Conservation (phyloP, 768 basidiomycete genomes). For the Phaeolepiota aurea region DNA sequence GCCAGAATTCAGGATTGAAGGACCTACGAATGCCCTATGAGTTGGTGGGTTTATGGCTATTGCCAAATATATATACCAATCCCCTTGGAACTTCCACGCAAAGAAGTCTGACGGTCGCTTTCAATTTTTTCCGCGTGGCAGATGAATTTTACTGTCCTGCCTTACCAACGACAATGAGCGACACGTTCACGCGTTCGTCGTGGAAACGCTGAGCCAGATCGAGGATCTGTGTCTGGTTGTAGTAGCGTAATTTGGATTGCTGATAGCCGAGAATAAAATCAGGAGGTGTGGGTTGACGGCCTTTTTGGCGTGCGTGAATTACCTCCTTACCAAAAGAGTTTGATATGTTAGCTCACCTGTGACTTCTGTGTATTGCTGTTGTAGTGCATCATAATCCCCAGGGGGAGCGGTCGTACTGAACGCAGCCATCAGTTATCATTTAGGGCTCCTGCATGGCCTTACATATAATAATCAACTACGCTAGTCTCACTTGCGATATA, state of each 20-base stretch:
- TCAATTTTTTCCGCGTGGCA: no score
- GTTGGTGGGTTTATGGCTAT: neutral
- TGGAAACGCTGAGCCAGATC: slow-evolving; percentile 26
- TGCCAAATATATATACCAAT: slow-evolving; percentile 15
- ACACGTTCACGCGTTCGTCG: slow-evolving; percentile 25
- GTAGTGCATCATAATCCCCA: slow-evolving; percentile 26
- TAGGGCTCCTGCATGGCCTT: no score
- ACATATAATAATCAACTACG: slow-evolving; percentile 28
- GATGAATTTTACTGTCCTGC: neutral
- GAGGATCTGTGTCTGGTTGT: slow-evolving; percentile 23
- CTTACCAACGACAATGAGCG: slow-evolving; percentile 24
- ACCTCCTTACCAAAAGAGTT: neutral
- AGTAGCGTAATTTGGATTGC: slow-evolving; percentile 28
- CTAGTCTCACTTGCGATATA: slow-evolving; percentile 22
- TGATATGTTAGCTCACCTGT: slow-evolving; percentile 15
- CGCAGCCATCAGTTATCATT: neutral
- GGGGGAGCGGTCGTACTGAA: slow-evolving; percentile 23
- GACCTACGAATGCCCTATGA: slow-evolving; percentile 14
- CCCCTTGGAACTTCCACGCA: slow-evolving; percentile 27
- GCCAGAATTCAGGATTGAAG: slow-evolving; percentile 24
- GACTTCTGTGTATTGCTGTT: slow-evolving; percentile 24
- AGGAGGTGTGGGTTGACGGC: slow-evolving; percentile 26
- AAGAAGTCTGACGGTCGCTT: slow-evolving; percentile 24
- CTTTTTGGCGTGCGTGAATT: slow-evolving; percentile 7
- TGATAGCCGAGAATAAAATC: slow-evolving; percentile 26